phyloP scores from a whole-genome alignment of 306 rosid genomes.

The Cicer chorassanicum region DNA sequence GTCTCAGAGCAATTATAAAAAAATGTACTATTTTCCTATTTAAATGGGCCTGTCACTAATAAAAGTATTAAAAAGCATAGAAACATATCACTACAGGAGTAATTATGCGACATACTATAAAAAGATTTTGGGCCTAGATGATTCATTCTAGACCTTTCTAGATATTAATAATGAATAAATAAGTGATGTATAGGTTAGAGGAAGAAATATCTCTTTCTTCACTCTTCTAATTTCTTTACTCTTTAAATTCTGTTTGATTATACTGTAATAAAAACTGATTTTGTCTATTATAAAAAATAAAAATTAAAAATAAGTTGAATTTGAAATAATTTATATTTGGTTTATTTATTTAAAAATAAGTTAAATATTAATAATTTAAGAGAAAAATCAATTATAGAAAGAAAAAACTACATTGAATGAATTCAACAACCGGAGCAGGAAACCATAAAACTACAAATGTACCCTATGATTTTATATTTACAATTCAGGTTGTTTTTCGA shows the following conservation, averaged over 20 bases:
- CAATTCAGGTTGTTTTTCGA: not conserved
- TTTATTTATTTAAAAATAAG: too few relatives aligned
- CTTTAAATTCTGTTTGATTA: too few relatives aligned
- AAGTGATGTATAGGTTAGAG: slow-evolving; percentile 3
- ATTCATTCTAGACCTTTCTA: slow-evolving; percentile 17
- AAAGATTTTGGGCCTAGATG: slow-evolving; percentile 41
- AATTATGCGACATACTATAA: slow-evolving; percentile 30
- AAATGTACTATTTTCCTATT: not conserved
- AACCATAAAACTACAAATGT: slow-evolving; percentile 14
- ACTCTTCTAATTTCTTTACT: too few relatives aligned
- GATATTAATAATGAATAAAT: slow-evolving; percentile 39
- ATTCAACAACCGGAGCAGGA: slow-evolving; percentile 25
- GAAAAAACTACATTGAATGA: slow-evolving; percentile 25
- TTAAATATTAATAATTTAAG: too few relatives aligned
- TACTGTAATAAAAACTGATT: too few relatives aligned
- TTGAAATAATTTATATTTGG: too few relatives aligned
- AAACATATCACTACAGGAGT: slow-evolving; percentile 31
- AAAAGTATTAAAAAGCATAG: slow-evolving; percentile 17
- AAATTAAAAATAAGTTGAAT: too few relatives aligned
- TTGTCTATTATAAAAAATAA: too few relatives aligned
- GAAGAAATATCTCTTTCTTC: not conserved
- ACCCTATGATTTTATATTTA: not conserved
- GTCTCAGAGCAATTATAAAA: slow-evolving; percentile 8
- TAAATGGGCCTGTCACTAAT: slow-evolving; percentile 29
- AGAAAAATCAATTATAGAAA: too few relatives aligned